Evolutionary conservation across 139 green algal genomes (phyloP).

Genomic region (Pleodorina starrii): DNA sequence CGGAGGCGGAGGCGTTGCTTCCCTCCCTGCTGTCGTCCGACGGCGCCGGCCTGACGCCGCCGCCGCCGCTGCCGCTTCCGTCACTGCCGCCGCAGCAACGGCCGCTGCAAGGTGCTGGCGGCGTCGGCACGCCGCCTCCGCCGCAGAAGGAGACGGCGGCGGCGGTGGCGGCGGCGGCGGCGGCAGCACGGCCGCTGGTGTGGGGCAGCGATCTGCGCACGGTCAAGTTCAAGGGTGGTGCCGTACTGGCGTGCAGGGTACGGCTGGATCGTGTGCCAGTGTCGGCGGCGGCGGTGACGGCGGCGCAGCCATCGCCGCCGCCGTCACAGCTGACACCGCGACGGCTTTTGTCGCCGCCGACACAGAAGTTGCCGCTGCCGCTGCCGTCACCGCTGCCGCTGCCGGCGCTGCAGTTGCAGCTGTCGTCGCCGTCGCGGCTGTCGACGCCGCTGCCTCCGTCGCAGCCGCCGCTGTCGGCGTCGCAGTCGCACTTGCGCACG

Average conservation of each 20-base stretch:
- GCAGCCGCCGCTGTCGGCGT: no score
- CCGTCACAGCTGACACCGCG: not conserved
- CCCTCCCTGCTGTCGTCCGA: not conserved
- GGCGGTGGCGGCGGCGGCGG: no score
- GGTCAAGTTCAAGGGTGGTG: constrained; percentile 7
- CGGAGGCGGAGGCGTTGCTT: not conserved
- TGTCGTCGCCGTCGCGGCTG: not conserved
- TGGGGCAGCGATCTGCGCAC: not conserved
- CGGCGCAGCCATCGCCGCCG: no score
- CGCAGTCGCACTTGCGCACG: no score
- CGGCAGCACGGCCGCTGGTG: not conserved
- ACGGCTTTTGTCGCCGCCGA: not conserved
- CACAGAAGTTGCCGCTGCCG: not conserved
- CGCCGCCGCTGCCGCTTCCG: not conserved
- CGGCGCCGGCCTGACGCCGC: not conserved
- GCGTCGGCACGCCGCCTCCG: not conserved
- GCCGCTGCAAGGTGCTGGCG: not conserved
- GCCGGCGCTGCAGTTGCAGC: not conserved
- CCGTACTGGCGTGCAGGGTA: not conserved
- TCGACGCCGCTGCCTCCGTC: not conserved
- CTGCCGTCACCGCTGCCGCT: not conserved
- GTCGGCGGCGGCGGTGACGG: not conserved
- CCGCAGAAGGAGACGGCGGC: no score
- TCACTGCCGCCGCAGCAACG: not conserved
- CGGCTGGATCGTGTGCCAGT: not conserved